phyloP scores from a whole-genome alignment of 2,329 filamentous ascomycete genomes.

The Cercospora sojina region DNA sequence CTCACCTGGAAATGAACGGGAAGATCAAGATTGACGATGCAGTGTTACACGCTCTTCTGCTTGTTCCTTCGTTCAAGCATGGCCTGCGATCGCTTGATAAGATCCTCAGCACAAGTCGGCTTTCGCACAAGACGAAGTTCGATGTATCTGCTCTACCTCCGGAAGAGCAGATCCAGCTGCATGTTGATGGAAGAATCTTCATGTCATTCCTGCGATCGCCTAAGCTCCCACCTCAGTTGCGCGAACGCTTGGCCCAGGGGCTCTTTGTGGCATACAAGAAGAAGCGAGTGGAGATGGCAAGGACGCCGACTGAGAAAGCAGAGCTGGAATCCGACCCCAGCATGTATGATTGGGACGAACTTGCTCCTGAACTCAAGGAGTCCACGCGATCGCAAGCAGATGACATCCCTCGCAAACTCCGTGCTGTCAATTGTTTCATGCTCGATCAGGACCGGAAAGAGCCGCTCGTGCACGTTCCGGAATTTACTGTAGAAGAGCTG shows the following conservation, averaged over 20 bases:
- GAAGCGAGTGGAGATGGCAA: constrained; percentile 34
- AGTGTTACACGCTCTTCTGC: constrained; percentile 37
- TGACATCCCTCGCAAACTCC: constrained; percentile 40
- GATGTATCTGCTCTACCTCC: constrained; percentile 38
- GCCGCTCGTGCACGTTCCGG: constrained; percentile 33
- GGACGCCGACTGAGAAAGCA: constrained; percentile 30
- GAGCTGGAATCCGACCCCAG: constrained; percentile 34
- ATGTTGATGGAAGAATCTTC: constrained; percentile 39
- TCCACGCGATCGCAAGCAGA: constrained; percentile 39
- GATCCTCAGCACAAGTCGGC: constrained; percentile 38
- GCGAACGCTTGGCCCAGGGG: constrained; percentile 37
- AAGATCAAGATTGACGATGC: constrained; percentile 38
- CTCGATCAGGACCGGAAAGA: constrained; percentile 33
- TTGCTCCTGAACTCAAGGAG: constrained; percentile 37
- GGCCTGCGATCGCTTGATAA: constrained; percentile 38
- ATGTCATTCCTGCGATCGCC: constrained; percentile 38
- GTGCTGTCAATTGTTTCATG: constrained; percentile 39
- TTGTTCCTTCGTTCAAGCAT: constrained; percentile 38
- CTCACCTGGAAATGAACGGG: constrained; percentile 34
- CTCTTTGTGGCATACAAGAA: constrained; percentile 39
- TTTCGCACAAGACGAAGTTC: constrained; percentile 37
- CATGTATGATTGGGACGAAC: constrained; percentile 40
- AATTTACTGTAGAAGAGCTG: constrained; percentile 35
- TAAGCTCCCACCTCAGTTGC: constrained; percentile 35
- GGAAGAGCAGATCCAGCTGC: constrained; percentile 39